Percentiles rank a stretch among this genome's conserved stretches.
phyloP scores from a whole-genome alignment of 2,329 filamentous ascomycete genomes.

The Xylaria digitata region DNA sequence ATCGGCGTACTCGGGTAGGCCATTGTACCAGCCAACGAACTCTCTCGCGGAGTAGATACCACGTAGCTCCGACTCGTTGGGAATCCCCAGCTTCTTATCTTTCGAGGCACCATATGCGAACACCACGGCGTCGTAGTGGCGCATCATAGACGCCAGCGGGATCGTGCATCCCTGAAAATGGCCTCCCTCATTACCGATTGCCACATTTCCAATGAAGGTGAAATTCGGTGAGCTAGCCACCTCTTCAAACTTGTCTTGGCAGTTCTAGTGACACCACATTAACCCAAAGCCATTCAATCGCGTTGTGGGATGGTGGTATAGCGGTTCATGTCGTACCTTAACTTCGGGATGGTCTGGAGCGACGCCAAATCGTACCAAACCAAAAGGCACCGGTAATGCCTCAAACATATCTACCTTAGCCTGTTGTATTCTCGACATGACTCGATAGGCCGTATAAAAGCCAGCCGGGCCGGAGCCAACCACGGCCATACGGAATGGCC shows the following conservation, averaged over 20 bases:
- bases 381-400: conserved; percentile 89
- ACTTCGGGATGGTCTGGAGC: conserved; percentile 99
- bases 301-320: not conserved
- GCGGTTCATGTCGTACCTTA: conserved; percentile 70
- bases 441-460: conserved; percentile 90
- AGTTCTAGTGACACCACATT: conserved; percentile 72
- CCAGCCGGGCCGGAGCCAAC: conserved; percentile 95
- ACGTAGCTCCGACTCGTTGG: conserved; percentile 77
- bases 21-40: conserved; percentile 99
- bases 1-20: conserved; percentile 81
- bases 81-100: conserved; percentile 81
- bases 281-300: not conserved
- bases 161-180: conserved; percentile 63
- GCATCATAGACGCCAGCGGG: conserved; percentile 74
- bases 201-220: conserved; percentile 90
- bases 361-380: conserved; percentile 91
- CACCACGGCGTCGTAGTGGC: conserved; percentile 90
- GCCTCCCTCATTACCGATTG: conserved; percentile 69
- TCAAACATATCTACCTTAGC: conserved; percentile 95
- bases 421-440: conserved; percentile 79
- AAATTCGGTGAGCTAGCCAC: conserved; percentile 86
- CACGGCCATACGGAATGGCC: conserved; percentile 82
- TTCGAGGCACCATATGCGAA: conserved; percentile 93
- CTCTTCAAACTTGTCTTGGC: conserved; percentile 91
- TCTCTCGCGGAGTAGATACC: conserved; percentile 89